Base-by-base conservation (phyloP, 768 basidiomycete species). In the Suillus paluster region DNA sequence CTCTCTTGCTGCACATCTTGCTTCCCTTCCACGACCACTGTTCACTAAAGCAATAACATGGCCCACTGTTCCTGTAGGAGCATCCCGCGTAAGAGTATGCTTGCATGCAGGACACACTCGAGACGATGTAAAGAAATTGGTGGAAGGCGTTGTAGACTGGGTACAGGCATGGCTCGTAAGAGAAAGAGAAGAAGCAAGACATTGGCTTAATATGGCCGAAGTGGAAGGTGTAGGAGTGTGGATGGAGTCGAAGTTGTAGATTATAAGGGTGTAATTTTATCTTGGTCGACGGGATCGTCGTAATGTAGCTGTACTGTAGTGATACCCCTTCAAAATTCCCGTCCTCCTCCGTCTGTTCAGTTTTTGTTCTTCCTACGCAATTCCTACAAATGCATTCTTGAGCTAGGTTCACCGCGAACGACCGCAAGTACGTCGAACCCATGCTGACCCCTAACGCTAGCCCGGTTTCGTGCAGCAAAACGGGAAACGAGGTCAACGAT, bases 61-160 rank as follows among this genome's bases (percentile, higher is more conserved):
- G 80, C 96, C 97, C 0, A 97, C 95, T 0, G 95, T 97, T 0
- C 94, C 95, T 0, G 89, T 88, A 58, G 95, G 93, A 10, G 84
- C 84, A 62, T 91, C 95, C 63, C 84, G 95, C 19, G 89, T 98
- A 2, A 77, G 96, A 3, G 84, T 98, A n/a, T 98, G 96, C 72
- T 69, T 98, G 30, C 92, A 95, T 68, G 87, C 94, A 0, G 86
- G 83, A 2, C 94, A 96, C 68, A 85, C 86, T 15, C 61, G 68
- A 3, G 80, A 77, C 42, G 88, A 96, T 33, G 80, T 97, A 4
- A 83, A 86, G 42, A 70, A 74, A 15, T 75, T 97, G 21, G 80
- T 85, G 0, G 60, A 71, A 2, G 85, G 81, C 0, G 79, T 88
- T 53, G 61, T 85, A 2, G 67, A 60, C 21, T 87, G 85, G 85